Evolutionary conservation across 2,329 filamentous ascomycete species (phyloP), one percentile per base, ranked within the genome.

Genomic region (Fusarium gaditjirri): DNA sequence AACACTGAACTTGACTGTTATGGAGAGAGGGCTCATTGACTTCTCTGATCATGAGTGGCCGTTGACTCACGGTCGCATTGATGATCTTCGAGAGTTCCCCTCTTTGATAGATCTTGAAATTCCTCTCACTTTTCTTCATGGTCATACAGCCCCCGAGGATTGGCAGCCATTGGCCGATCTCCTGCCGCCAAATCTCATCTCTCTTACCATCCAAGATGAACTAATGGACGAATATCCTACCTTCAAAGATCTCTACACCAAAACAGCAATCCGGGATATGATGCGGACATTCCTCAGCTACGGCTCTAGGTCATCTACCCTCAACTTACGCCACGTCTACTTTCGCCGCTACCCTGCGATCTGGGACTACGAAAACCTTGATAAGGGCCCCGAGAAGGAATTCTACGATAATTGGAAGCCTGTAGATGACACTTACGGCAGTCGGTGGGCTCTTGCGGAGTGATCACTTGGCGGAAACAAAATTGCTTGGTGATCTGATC

Each of bases 381-480:
- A 2, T 10, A n/a, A 47, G 16, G 23, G 33, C 23, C 36, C 25
- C 12, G 36, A 25, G 36, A 43, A 55, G 50, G 21, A 25, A 21
- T 31, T 12, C 6, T 33, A 21, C 6, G 17, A 33, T 12, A 6
- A 31, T 12, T 43, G 21, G 36, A 25, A 31, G 27, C 21, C 27
- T 6, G 11, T 33, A 6, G 27, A 55, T 11, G 12, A 42, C 8
- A 19, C 14, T 5, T 11, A 42, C 36, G 50, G 50, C 6, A 42
- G 50, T 21, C 17, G 10, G 47, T 47, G 39, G 53, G 53, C 11
- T 33, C 8, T 47, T 35, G 54, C 21, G 29, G 39, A 36, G 54
- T 29, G 25, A 49, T 57, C 19, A n/a, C 54, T 49, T 57, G 54
- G 54, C 11, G 31, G 54, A 57, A 57, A 57, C 54, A 49, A 56